Conservation (phyloP, 2,329 filamentous ascomycete species). For the Botrytis cinerea region DNA sequence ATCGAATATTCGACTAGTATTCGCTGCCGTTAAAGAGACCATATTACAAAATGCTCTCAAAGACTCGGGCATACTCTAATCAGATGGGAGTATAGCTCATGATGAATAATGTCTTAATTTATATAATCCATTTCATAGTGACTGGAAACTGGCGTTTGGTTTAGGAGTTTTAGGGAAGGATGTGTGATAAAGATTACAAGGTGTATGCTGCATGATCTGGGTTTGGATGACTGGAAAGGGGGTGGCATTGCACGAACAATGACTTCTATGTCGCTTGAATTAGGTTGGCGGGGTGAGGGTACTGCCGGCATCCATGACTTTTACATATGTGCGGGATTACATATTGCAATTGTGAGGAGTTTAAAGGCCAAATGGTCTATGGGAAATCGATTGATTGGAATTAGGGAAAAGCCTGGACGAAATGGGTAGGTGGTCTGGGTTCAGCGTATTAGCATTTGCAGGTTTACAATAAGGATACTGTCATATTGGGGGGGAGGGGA, state of each 20-base stretch:
- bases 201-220: slow-evolving; percentile 30
- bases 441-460: slow-evolving; percentile 13
- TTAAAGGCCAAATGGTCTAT: slow-evolving; percentile 8
- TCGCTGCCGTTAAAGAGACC: slow-evolving; percentile 97
- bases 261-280: slow-evolving; percentile 19
- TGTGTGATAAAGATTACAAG: slow-evolving; percentile 34
- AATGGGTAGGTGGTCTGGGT: slow-evolving; percentile 2
- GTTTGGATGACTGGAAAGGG: slow-evolving; percentile 22
- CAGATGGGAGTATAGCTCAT: slow-evolving; percentile 12
- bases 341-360: slow-evolving; percentile 20
- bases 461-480: slow-evolving; percentile 11
- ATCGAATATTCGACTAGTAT: slow-evolving; percentile 95
- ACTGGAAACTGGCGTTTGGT: slow-evolving; percentile 37
- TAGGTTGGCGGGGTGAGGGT: background rate
- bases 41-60: slow-evolving; percentile 98
- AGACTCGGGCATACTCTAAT: slow-evolving; percentile 91
- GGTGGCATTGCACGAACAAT: slow-evolving; percentile 23
- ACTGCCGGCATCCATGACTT: slow-evolving; percentile 19
- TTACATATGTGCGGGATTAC: slow-evolving; percentile 21
- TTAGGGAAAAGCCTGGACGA: background rate
- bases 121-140: slow-evolving; percentile 30
- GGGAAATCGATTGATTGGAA: slow-evolving; percentile 3
- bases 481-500: background rate
- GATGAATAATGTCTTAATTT: slow-evolving; percentile 34
- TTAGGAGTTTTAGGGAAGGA: slow-evolving; percentile 34